A percentile compares a stretch with the other conserved stretches of the same genome.
phyloP scores from a whole-genome alignment of 129 eudicot genomes.

The Arctium lappa region DNA sequence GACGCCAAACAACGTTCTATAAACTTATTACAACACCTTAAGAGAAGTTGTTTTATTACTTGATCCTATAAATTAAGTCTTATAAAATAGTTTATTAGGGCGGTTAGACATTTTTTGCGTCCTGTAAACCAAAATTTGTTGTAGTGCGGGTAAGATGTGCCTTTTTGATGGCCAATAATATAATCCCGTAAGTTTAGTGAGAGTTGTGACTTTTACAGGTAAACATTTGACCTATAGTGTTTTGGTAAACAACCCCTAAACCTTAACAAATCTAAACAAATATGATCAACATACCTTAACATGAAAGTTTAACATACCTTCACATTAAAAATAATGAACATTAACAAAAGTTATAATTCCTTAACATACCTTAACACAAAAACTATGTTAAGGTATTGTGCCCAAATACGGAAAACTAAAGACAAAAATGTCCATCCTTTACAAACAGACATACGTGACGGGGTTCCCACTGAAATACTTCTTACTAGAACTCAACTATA shows the following conservation, averaged over 20 bases:
- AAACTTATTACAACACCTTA: not conserved
- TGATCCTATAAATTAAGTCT: not conserved
- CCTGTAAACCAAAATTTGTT: not conserved
- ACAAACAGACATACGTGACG: too few relatives aligned
- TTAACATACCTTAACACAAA: not conserved
- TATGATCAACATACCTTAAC: not conserved
- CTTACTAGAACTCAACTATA: too few relatives aligned
- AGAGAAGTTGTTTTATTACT: too few relatives aligned
- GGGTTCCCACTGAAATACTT: too few relatives aligned
- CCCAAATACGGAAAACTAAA: too few relatives aligned
- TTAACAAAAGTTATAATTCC: not conserved
- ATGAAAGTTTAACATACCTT: too few relatives aligned
- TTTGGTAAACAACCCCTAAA: not conserved
- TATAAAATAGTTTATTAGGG: not conserved
- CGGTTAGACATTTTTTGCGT: too few relatives aligned
- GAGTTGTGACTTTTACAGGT: too few relatives aligned
- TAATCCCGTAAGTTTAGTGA: too few relatives aligned
- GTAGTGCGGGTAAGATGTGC: not conserved
- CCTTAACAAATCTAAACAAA: not conserved
- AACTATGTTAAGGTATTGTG: not conserved
- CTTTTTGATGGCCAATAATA: not conserved
- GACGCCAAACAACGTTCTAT: not conserved
- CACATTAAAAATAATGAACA: not conserved
- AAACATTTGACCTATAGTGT: too few relatives aligned
- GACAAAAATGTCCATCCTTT: too few relatives aligned